Conservation (phyloP, 2,329 filamentous ascomycete genomes). For the Chaetothyriales sp. region DNA sequence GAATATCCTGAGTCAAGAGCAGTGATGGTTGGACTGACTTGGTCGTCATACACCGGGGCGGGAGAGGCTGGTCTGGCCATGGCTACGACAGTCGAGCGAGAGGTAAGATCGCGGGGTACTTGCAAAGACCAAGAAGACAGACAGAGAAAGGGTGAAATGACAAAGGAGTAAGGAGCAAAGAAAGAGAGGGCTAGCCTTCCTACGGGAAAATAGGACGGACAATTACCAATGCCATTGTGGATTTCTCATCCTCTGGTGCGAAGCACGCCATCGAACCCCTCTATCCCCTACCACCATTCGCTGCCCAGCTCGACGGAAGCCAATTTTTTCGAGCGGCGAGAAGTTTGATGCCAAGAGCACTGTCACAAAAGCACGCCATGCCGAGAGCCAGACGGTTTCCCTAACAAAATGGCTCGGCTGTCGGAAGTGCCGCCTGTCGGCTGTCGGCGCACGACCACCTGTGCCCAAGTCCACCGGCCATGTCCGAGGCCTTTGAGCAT, state of each 20-base stretch:
- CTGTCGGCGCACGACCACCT: background rate
- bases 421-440: background rate
- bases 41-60: background rate
- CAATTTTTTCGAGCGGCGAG: background rate
- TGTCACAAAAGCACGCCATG: background rate
- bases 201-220: background rate
- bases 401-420: background rate
- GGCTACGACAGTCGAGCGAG: background rate
- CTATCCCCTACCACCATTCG: background rate
- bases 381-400: background rate
- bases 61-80: background rate
- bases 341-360: background rate
- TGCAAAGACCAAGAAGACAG: background rate
- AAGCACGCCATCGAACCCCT: background rate
- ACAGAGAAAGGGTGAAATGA: background rate
- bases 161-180: background rate
- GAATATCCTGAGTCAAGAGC: conserved; percentile 67
- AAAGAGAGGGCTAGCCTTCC: background rate
- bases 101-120: background rate
- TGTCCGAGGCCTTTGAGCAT: background rate
- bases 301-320: background rate
- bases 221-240: background rate
- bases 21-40: conserved; percentile 1
- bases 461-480: background rate
- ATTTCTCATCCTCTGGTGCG: background rate